These are phyloP conservation scores for Edaphochlamys debaryana DNA, from an alignment of 139 green algal genomes.

Conservation along the genomic window DNA sequence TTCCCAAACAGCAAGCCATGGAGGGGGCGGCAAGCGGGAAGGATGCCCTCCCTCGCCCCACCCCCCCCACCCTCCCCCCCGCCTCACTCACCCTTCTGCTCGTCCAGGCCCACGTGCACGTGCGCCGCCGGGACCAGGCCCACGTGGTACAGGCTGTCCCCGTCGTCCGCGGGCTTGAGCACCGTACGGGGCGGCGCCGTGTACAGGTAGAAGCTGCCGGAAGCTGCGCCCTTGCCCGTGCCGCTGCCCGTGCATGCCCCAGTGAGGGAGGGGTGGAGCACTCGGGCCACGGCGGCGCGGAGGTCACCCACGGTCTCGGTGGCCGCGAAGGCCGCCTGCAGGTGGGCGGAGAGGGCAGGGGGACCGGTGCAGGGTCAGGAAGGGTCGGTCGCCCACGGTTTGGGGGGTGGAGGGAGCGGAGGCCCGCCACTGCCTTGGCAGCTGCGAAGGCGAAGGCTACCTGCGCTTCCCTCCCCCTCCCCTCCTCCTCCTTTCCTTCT, in stretches of 20 bases:
- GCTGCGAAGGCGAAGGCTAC: too few relatives aligned
- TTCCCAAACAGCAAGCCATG: too few relatives aligned
- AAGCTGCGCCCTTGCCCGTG: too few relatives aligned
- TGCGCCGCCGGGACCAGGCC: conserved; percentile 42
- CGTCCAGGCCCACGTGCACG: conserved; percentile 43
- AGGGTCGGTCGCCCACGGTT: too few relatives aligned
- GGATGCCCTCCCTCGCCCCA: background rate
- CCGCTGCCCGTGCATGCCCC: background rate
- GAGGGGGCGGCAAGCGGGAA: too few relatives aligned
- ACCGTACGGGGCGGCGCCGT: conserved; percentile 21
- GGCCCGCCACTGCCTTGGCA: too few relatives aligned
- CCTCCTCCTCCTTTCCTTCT: background rate
- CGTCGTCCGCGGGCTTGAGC: background rate
- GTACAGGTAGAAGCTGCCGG: conserved; percentile 22
- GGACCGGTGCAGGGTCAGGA: background rate
- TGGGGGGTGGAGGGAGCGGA: too few relatives aligned
- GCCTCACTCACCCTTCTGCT: conserved; percentile 29
- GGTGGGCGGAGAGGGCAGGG: background rate
- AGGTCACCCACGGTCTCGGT: conserved; percentile 29
- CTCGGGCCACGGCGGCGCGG: background rate
- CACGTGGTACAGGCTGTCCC: conserved; percentile 1
- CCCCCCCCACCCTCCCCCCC: background rate
- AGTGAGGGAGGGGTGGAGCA: conserved; percentile 4
- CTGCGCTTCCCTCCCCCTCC: too few relatives aligned
- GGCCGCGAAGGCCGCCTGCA: conserved; percentile 26